These are phyloP conservation scores for Closterium sp. DNA, from an alignment of 139 green algal genomes.

Conservation along the genomic window DNA sequence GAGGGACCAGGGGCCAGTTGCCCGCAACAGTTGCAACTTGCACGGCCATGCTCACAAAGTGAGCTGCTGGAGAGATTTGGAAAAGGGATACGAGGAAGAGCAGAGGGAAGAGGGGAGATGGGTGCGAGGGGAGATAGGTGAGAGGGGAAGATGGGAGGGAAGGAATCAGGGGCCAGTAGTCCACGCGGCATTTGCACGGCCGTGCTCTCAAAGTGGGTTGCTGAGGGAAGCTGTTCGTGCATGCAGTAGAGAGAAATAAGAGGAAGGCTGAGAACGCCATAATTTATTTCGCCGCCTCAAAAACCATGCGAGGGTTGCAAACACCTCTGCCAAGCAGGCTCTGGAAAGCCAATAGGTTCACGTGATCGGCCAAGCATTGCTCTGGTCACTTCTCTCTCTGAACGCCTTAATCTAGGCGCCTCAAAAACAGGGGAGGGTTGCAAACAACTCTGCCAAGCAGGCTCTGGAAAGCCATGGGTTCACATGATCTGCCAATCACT, in stretches of 20 bases:
- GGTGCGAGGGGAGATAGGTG: neutral
- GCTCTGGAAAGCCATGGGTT: too few species aligned
- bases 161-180: neutral
- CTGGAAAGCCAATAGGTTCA: too few species aligned
- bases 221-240: neutral
- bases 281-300: too few species aligned
- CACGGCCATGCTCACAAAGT: slow-evolving; percentile 52
- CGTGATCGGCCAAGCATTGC: too few species aligned
- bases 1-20: slow-evolving; percentile 74
- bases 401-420: too few species aligned
- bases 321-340: too few species aligned
- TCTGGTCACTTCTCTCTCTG: too few species aligned
- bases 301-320: too few species aligned
- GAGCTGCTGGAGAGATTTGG: slow-evolving; percentile 17
- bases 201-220: neutral
- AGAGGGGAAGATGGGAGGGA: neutral
- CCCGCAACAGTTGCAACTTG: slow-evolving; percentile 41
- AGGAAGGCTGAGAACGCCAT: neutral
- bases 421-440: too few species aligned
- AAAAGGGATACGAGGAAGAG: neutral
- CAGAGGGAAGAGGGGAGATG: neutral
- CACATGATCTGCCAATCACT: too few species aligned
- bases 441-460: too few species aligned
- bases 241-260: neutral
- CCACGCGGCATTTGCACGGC: neutral